Percentiles rank a stretch among this genome's conserved stretches.
Evolutionary conservation across 2,329 filamentous ascomycete species (phyloP).

Genomic region (Microdochium trichocladiopsis): DNA sequence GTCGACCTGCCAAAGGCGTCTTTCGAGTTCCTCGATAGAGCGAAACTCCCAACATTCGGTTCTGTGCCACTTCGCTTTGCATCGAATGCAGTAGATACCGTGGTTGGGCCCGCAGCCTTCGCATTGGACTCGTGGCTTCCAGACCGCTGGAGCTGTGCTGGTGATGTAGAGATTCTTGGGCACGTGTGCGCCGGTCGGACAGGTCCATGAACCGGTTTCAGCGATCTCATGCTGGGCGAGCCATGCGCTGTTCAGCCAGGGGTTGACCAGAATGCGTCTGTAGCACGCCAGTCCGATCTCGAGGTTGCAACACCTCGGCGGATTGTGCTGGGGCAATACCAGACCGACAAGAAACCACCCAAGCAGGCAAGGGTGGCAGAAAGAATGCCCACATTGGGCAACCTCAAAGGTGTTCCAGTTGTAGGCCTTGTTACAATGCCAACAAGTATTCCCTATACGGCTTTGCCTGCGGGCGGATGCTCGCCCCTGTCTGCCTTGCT

Average conservation of each 20-base stretch:
- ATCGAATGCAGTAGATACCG: not conserved
- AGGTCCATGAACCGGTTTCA: not conserved
- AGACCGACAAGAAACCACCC: not conserved
- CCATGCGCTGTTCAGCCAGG: not conserved
- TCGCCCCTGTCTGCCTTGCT: not conserved
- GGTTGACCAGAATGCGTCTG: not conserved
- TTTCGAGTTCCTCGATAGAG: not conserved
- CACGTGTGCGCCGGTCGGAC: not conserved
- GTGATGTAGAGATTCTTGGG: not conserved
- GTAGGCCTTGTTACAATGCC: not conserved
- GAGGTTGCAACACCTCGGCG: not conserved
- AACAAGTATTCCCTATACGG: not conserved
- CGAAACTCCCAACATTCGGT: not conserved
- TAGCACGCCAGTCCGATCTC: not conserved
- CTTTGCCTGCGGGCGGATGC: not conserved
- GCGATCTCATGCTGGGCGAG: not conserved
- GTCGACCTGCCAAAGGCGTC: not conserved
- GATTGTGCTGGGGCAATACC: not conserved
- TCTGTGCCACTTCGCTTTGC: not conserved
- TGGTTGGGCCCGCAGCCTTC: not conserved
- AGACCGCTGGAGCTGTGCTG: not conserved
- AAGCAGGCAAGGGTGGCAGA: not conserved
- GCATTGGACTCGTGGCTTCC: not conserved
- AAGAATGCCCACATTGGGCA: not conserved
- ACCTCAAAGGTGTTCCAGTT: not conserved